Base-by-base conservation (phyloP, 768 basidiomycete species). In the Solioccasus polychromus region DNA sequence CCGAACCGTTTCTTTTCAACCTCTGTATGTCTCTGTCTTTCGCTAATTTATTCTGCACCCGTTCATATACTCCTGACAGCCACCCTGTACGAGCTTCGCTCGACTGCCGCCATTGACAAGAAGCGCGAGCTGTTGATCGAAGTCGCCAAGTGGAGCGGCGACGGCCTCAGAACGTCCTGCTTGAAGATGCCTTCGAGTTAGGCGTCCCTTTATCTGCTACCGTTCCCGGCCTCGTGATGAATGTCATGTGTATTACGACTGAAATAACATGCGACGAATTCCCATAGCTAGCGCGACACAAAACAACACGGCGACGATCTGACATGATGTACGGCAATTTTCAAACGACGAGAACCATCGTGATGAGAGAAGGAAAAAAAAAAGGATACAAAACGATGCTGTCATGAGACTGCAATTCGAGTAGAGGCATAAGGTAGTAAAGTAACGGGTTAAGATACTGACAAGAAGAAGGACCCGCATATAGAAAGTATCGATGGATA, bases 1-100 rank as follows among this genome's bases (percentile, higher is more conserved):
- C 86, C 7, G 89, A 92, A 57, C 89, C 89, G 5, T 88, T 88
- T 67, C 60, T 92, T 35, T 92, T 92, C 67, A 92, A 92, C 51
- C 72, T 92, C 7, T 86, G 90, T 90, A 61, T 48, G 83, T 68
- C 2, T 22, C 17, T 24, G 19, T 4, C 6, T 5, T n/a, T 10
- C n/a, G n/a, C n/a, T n/a, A n/a, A n/a, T 31, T 28, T 22, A 10
- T 26, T 26, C 11, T 26, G 11, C 26, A n/a, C 26, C 31, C 10
- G 34, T 28, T n/a, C 8, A 15, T n/a, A n/a, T n/a, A n/a, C n/a
- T 26, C 18, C 4, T 39, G n/a, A 31, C 15, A 39, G 89, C 89
- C 2, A 92, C 90, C 1, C 65, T 92, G 22, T 92, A 92, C 54
- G 89, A 92, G 59, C 76, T 92, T 37, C 82, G 82, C 22, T 87